Base-by-base conservation (phyloP, 108 stramenopile species). In the Fragilariopsis cylindrus region DNA sequence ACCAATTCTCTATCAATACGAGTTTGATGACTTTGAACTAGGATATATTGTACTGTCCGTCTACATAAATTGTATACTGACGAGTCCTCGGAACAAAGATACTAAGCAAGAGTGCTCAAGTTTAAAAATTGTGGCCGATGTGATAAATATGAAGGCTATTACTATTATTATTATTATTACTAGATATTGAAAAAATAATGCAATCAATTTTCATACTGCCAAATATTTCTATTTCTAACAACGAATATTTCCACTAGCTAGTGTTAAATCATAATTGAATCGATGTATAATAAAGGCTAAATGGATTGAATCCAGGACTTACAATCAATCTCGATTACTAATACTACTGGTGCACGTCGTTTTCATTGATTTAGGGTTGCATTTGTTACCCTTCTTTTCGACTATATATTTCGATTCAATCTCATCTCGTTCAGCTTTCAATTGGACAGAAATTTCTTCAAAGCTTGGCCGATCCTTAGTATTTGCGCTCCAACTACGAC, bases 391-490 rank as follows among this genome's bases (percentile, higher is more conserved):
- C 9, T 11, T 40, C 9, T 60, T 60, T 21, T 52, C 50, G 9
- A 3, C 9, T 52, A 9, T n/a, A 63, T 63, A 9, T 2, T 4
- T 63, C 46, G 48, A 55, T 48, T 69, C 39, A n/a, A 76, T 69
- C 46, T 76, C 75, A 6, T 19, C 60, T 50, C 16, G 11, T 58
- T 77, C 76, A 16, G 42, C 2, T 48, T 19, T 62, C 43, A 77
- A 49, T 11, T 18, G 42, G 9, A 9, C 30, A 6, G 63, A 57
- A 74, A 94, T 80, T 11, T 84, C 72, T 16, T 72, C 64, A 70
- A 92, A 91, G 13, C 67, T 50, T n/a, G 93, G 93, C 50, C 93
- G 77, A 52, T 74, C 71, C 0, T 56, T 63, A n/a, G 77, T 21
- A 52, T 88, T 78, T 9, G 65, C 72, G 13, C 79, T 64, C 93